Conservation (phyloP, 495 filamentous ascomycete genomes). For the Tuber borchii region DNA sequence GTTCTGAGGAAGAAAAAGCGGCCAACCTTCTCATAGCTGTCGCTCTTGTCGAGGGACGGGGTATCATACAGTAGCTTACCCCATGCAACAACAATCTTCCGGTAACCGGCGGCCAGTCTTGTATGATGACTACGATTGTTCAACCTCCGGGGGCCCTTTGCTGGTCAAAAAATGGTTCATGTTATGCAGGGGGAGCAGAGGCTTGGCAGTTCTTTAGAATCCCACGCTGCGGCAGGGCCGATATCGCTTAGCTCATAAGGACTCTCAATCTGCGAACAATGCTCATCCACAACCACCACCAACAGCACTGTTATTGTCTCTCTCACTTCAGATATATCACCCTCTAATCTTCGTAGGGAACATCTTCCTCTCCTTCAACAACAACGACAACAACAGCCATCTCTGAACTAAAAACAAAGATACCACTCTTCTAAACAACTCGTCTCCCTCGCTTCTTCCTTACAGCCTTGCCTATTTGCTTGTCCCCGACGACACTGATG, state of each 20-base stretch:
- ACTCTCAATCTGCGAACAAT: background rate
- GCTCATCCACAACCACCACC: background rate
- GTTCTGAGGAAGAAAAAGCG: too few relatives aligned
- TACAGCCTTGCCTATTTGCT: background rate
- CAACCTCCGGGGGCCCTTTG: background rate
- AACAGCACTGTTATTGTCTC: background rate
- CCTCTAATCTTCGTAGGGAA: background rate
- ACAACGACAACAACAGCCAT: background rate
- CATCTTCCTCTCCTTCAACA: background rate
- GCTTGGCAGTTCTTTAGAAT: background rate
- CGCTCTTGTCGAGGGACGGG: background rate
- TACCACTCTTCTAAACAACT: background rate
- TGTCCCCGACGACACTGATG: background rate
- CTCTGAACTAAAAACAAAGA: background rate
- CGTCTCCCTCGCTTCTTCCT: background rate
- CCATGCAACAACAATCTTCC: background rate
- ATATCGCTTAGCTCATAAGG: background rate
- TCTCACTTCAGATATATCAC: background rate
- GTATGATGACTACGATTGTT: background rate
- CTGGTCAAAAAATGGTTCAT: background rate
- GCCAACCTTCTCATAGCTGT: background rate
- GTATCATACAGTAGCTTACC: background rate
- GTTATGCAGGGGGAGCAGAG: background rate
- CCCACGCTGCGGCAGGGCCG: background rate
- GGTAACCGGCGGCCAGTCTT: background rate